Evolutionary conservation across 208 protist genomes (phyloP), one percentile per base, ranked within the genome.

Genomic region (Cochliopodium minus): DNA sequence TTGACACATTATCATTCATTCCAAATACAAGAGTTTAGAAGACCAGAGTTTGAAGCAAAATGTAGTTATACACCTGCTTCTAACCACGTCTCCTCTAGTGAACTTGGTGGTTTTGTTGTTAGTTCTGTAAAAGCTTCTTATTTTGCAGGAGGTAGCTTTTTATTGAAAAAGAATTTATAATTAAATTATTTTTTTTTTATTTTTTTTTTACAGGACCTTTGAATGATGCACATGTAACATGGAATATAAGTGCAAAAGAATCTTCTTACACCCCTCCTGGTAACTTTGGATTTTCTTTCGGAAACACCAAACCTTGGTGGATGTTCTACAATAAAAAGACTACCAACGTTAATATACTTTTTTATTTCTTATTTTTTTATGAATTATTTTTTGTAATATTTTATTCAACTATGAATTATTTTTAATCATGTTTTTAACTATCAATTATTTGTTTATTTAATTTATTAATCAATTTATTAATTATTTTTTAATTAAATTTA

Each of bases 11-110:
- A n/a, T n/a, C n/a, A n/a, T 15, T 10, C 28, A 0, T 52, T 52
- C 29, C 6, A 57, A 36, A 3, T 40, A 3, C 33, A 43, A 43
- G 53, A 57, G 28, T 57, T 57, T 25, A 33, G 53, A 36, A 46
- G 30, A 22, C 53, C 53, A 36, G 53, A 57, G 13, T 57, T 33
- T 25, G 28, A 2, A 25, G 32, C 13, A 7, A 22, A 2, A 11
- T 25, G 30, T 4, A 20, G 2, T 10, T 5, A 26, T 34, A 10
- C 33, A 36, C 3, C 15, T 6, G 0, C 5, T 1, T 15, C 4
- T 25, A n/a, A n/a, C n/a, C n/a, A n/a, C n/a, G n/a, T n/a, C n/a
- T n/a, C n/a, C n/a, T 48, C 22, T 34, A 33, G 36, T 32, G 53
- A 25, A 2, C 36, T 35, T 46, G 48, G 48, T 20, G 34, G 15